phyloP scores from a whole-genome alignment of 2,329 filamentous ascomycete species.

The Penicillium oxalicum region DNA sequence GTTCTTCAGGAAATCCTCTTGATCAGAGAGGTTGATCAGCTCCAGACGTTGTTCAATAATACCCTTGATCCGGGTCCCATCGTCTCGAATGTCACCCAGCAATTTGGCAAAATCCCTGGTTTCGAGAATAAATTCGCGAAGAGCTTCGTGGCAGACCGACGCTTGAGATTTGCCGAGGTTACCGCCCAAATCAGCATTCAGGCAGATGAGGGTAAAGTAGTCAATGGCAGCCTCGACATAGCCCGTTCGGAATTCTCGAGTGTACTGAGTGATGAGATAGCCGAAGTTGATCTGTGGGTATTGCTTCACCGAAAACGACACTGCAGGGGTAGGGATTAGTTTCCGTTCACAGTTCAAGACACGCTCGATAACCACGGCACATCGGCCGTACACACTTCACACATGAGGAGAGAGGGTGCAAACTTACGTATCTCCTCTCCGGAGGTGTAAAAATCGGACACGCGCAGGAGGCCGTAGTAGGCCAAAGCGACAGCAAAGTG shows the following conservation, averaged over 20 bases:
- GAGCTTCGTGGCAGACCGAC: slow-evolving; percentile 80
- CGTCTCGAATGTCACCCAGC: slow-evolving; percentile 80
- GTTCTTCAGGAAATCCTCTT: slow-evolving; percentile 80
- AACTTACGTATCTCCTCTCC: slow-evolving; percentile 60
- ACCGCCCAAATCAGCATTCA: slow-evolving; percentile 76
- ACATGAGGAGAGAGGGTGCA: too few species aligned
- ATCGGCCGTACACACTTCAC: background rate
- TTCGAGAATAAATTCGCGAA: slow-evolving; percentile 92
- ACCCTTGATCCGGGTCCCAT: slow-evolving; percentile 79
- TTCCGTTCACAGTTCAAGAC: too few species aligned
- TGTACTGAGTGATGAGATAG: slow-evolving; percentile 90
- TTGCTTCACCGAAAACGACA: slow-evolving; percentile 50
- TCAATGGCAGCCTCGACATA: slow-evolving; percentile 86
- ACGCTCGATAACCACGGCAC: background rate
- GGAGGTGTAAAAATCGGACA: slow-evolving; percentile 70
- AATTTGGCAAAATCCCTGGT: slow-evolving; percentile 92
- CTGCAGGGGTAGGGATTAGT: slow-evolving; percentile 22
- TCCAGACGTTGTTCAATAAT: slow-evolving; percentile 78
- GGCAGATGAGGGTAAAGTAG: slow-evolving; percentile 83
- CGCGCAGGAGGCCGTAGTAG: slow-evolving; percentile 83
- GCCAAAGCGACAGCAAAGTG: slow-evolving; percentile 88
- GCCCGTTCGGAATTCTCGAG: slow-evolving; percentile 86
- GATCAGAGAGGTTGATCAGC: slow-evolving; percentile 72
- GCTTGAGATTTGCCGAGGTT: slow-evolving; percentile 70
- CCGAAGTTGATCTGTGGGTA: slow-evolving; percentile 86